phyloP scores from a whole-genome alignment of 2,329 filamentous ascomycete species.

The Amylocarpus encephaloides region DNA sequence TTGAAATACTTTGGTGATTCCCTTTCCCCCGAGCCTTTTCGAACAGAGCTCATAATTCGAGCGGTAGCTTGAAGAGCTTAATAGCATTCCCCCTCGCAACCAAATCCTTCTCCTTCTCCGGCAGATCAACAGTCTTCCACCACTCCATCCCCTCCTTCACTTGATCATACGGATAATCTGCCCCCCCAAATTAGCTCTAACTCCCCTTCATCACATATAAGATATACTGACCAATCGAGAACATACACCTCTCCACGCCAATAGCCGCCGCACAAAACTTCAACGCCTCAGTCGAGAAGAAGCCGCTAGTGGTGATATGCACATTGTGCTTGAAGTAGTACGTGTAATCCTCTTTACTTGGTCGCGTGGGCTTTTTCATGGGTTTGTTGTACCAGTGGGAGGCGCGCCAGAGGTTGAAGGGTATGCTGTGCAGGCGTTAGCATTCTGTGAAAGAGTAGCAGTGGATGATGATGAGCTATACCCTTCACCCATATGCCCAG shows the following conservation, averaged over 20 bases:
- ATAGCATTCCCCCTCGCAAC: slow-evolving; percentile 15
- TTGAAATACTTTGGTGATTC: background rate
- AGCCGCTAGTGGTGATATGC: slow-evolving; percentile 13
- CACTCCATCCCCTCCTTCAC: slow-evolving; percentile 16
- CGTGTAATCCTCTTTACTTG: slow-evolving; percentile 10
- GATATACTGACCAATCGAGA: slow-evolving; percentile 11
- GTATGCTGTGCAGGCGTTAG: slow-evolving; percentile 31
- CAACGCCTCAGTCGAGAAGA: slow-evolving; percentile 12
- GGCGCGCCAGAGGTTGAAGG: slow-evolving; percentile 37
- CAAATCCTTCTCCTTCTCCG: slow-evolving; percentile 9
- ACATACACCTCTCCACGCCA: slow-evolving; percentile 12
- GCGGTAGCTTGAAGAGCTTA: slow-evolving; percentile 7
- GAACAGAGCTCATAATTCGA: background rate
- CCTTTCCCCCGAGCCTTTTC: no score
- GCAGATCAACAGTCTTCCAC: slow-evolving; percentile 15
- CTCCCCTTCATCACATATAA: background rate
- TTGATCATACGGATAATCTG: slow-evolving; percentile 15
- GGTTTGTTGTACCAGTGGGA: slow-evolving; percentile 20
- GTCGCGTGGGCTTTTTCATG: slow-evolving; percentile 6
- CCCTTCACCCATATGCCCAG: slow-evolving; percentile 40
- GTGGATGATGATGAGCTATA: slow-evolving; percentile 18
- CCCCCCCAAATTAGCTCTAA: background rate
- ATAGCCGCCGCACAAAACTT: slow-evolving; percentile 15
- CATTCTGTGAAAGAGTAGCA: background rate
- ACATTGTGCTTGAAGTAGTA: slow-evolving; percentile 18